A percentile compares a stretch with the other conserved stretches of the same genome.
These are phyloP conservation scores for Drechslera avenae DNA, from an alignment of 2,329 filamentous ascomycete species.

Conservation along the genomic window DNA sequence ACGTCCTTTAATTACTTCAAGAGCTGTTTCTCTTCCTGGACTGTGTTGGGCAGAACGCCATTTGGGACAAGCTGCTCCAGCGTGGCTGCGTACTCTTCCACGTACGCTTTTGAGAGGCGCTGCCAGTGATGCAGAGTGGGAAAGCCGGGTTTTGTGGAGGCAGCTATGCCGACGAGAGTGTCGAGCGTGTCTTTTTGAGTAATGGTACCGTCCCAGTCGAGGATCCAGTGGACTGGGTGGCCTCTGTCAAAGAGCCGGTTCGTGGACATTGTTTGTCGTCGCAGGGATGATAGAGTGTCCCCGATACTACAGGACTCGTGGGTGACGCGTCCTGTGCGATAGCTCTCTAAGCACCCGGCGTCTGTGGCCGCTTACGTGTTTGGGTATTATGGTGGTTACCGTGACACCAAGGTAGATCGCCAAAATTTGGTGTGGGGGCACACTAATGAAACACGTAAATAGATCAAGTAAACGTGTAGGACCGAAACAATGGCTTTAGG, in stretches of 20 bases:
- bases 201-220: constrained; percentile 57
- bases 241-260: neutral
- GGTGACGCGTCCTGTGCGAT: too few species aligned
- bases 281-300: neutral
- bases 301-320: too few species aligned
- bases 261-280: constrained; percentile 18
- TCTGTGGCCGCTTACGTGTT: too few species aligned
- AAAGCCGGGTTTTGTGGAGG: constrained; percentile 29
- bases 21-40: constrained; percentile 46
- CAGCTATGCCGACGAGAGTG: constrained; percentile 49
- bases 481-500: too few species aligned
- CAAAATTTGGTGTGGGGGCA: too few species aligned
- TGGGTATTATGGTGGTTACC: too few species aligned
- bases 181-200: constrained; percentile 53
- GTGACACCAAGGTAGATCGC: too few species aligned
- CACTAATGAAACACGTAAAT: too few species aligned
- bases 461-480: too few species aligned
- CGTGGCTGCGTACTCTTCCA: constrained; percentile 47
- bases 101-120: constrained; percentile 48
- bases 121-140: constrained; percentile 43
- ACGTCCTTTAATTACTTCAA: constrained; percentile 45
- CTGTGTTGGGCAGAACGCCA: constrained; percentile 33
- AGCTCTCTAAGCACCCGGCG: too few species aligned
- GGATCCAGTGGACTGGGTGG: constrained; percentile 43
- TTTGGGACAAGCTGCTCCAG: constrained; percentile 35